Percentiles rank a stretch among this genome's conserved stretches.
Evolutionary conservation across 768 basidiomycete genomes (phyloP).

Genomic region (Tubosaeta brunneosetosa): DNA sequence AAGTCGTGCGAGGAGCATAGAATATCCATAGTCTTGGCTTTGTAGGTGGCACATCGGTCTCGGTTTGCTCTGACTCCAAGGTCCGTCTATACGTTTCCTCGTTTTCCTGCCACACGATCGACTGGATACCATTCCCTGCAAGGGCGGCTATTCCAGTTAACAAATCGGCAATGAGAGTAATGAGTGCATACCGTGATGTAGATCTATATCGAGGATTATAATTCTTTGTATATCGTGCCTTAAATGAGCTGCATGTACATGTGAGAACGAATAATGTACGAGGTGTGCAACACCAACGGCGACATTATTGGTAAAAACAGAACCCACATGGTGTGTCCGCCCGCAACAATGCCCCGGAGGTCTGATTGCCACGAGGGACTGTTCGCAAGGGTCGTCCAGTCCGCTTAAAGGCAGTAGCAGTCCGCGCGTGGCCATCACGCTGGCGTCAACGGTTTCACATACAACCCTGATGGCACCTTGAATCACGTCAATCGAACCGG

Average conservation of each 20-base stretch:
- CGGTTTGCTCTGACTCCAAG: conserved; percentile 44
- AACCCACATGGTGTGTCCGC: conserved; percentile 85
- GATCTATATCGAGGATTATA: conserved; percentile 82
- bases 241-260: conserved; percentile 60
- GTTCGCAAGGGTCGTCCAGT: conserved; percentile 21
- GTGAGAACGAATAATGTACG: background rate
- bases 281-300: conserved; percentile 79
- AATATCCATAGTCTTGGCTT: conserved; percentile 59
- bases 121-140: conserved; percentile 90
- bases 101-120: conserved; percentile 87
- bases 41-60: conserved; percentile 19
- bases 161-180: background rate
- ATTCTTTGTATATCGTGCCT: conserved; percentile 72
- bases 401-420: conserved; percentile 7
- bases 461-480: conserved; percentile 78
- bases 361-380: conserved; percentile 78
- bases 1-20: conserved; percentile 92
- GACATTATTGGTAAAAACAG: conserved; percentile 94
- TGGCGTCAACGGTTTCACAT: conserved; percentile 81
- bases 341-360: conserved; percentile 96
- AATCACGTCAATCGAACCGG: conserved; percentile 69
- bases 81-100: conserved; percentile 74
- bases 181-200: conserved; percentile 23
- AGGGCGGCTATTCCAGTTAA: background rate
- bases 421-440: conserved; percentile 35